phyloP scores from a whole-genome alignment of 208 protist genomes.

The Trypanosoma boissoni region DNA sequence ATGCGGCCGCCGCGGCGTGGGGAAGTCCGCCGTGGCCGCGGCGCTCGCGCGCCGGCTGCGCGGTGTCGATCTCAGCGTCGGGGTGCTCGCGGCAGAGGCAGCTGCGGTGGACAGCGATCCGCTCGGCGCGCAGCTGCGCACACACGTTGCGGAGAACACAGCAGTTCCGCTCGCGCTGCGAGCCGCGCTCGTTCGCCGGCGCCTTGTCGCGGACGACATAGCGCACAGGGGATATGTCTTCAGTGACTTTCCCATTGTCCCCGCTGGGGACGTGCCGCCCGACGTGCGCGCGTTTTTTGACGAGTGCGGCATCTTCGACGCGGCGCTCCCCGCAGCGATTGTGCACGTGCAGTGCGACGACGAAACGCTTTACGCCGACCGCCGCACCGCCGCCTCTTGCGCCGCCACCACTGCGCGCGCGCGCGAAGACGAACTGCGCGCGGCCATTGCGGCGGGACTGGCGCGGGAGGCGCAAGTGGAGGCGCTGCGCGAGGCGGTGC shows the following conservation, averaged over 20 bases:
- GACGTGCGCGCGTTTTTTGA: constrained; percentile 30
- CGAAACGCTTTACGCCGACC: constrained; percentile 38
- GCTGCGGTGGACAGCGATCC: constrained; percentile 7
- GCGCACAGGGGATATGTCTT: constrained; percentile 80
- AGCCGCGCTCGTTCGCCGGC: constrained; percentile 42
- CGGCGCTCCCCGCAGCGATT: constrained; percentile 44
- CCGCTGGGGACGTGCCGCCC: not conserved
- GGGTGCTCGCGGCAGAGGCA: constrained; percentile 45
- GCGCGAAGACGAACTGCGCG: constrained; percentile 36
- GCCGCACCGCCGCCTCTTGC: constrained; percentile 12
- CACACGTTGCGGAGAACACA: constrained; percentile 25
- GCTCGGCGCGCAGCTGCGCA: constrained; percentile 34
- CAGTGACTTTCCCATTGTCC: constrained; percentile 43
- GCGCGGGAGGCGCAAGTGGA: constrained; percentile 6
- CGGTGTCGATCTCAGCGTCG: constrained; percentile 62
- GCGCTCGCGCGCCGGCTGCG: constrained; percentile 55
- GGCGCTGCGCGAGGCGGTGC: constrained; percentile 19
- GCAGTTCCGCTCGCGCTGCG: constrained; percentile 53
- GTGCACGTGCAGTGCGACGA: constrained; percentile 53
- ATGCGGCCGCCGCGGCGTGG: constrained; percentile 38
- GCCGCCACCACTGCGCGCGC: constrained; percentile 6
- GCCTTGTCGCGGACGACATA: constrained; percentile 27
- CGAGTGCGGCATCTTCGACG: constrained; percentile 37
- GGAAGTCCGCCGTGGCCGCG: constrained; percentile 48
- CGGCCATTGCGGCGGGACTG: not conserved